Conservation (phyloP, 176 grass and related monocot species). For the Microstegium vimineum region DNA sequence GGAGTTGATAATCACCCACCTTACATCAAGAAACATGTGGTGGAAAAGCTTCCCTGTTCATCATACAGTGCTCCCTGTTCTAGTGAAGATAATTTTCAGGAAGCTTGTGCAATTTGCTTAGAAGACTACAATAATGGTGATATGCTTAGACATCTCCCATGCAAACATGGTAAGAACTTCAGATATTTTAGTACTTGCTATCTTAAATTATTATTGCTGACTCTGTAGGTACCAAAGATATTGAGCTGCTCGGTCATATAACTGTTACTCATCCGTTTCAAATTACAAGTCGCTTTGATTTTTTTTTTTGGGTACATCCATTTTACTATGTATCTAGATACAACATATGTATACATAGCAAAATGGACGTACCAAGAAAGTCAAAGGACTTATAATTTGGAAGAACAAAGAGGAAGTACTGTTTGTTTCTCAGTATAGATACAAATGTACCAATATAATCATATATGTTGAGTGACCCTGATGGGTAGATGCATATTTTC, state of each 20-base stretch:
- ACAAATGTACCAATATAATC: background rate
- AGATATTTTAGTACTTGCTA: background rate
- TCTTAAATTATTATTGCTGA: slow-evolving; percentile 11
- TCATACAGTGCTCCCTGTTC: slow-evolving; percentile 43
- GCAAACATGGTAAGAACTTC: slow-evolving; percentile 66
- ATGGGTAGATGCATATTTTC: background rate
- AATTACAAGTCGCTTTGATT: no score
- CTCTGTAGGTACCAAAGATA: background rate
- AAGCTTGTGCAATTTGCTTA: slow-evolving; percentile 79
- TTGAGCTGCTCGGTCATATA: background rate
- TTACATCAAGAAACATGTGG: slow-evolving; percentile 69
- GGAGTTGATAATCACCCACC: slow-evolving; percentile 43
- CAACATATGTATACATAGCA: no score
- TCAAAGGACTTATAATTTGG: no score
- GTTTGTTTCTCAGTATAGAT: background rate
- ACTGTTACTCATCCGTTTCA: background rate
- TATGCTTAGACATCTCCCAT: slow-evolving; percentile 70
- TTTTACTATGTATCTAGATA: no score
- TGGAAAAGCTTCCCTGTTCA: slow-evolving; percentile 60
- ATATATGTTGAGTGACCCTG: background rate
- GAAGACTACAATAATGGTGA: slow-evolving; percentile 86
- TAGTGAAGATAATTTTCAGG: slow-evolving; percentile 43
- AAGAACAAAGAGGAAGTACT: no score
- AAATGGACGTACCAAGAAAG: no score
- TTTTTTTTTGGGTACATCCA: no score